phyloP scores from a whole-genome alignment of 768 basidiomycete genomes.

The Steccherinum ochraceum region DNA sequence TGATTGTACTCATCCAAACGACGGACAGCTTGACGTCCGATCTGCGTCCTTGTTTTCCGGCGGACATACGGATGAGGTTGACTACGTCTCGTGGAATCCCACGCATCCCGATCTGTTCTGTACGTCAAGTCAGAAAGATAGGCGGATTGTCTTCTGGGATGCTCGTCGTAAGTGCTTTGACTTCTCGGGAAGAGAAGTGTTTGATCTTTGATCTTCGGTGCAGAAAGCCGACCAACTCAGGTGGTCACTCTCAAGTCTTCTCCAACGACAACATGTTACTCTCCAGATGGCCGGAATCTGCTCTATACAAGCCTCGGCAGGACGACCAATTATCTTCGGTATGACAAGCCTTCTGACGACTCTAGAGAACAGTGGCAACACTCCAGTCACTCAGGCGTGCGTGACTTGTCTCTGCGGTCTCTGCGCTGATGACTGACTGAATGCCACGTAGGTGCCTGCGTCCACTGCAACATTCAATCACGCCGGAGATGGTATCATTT shows the following conservation, averaged over 20 bases:
- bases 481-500: slow-evolving; percentile 62
- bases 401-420: neutral
- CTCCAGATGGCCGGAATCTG: slow-evolving; percentile 64
- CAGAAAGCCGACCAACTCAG: slow-evolving; percentile 69
- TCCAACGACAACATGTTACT: slow-evolving; percentile 61
- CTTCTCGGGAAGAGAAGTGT: neutral
- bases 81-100: slow-evolving; percentile 80
- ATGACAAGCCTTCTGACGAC: slow-evolving; percentile 47
- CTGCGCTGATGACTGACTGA: neutral
- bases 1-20: neutral
- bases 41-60: slow-evolving; percentile 61
- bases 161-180: slow-evolving; percentile 54
- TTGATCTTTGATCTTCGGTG: too few species aligned
- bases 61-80: slow-evolving; percentile 74
- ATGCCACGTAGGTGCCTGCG: slow-evolving; percentile 35
- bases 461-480: slow-evolving; percentile 75
- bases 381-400: slow-evolving; percentile 22
- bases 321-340: slow-evolving; percentile 55
- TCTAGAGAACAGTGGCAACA: slow-evolving; percentile 44
- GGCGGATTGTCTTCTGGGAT: slow-evolving; percentile 78
- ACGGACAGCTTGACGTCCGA: slow-evolving; percentile 69
- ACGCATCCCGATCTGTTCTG: slow-evolving; percentile 81
- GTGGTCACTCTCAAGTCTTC: slow-evolving; percentile 51
- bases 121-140: slow-evolving; percentile 71
- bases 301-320: slow-evolving; percentile 57